Base-by-base conservation (phyloP, 129 eudicot species). In the Arctium minus region DNA sequence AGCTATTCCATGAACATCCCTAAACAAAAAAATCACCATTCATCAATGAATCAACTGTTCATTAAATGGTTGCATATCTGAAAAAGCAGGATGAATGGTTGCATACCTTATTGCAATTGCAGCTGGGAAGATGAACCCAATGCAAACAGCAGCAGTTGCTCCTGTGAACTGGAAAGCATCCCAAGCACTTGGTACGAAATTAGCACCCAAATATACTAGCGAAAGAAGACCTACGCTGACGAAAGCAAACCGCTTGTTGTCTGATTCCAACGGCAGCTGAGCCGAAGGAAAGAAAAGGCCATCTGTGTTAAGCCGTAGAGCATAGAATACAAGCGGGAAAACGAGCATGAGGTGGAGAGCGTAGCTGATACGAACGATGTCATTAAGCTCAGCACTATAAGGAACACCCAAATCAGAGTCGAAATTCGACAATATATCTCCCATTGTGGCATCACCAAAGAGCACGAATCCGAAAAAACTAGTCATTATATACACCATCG, bases 381-480 rank as follows among this genome's bases (percentile, higher is more conserved):
- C 93, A 70, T 93, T 96, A 50, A 96, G 91, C 68, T 90, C 72
- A 17, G 83, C 80, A 76, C 99, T 88, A 74, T 73, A 87, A n/a
- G 97, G 98, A 48, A 93, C 88, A 2, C 92, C 96, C 13, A 93
- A 93, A 87, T 92, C 90, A 3, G 92, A 86, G 87, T 92, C 93
- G 42, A 96, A 96, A 81, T 93, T 96, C 38, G 97, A 90, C 72
- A 96, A 88, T 67, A 96, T 92, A 56, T 96, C 99, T 56, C 94
- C 97, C 73, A 94, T 92, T 17, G 93, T 92, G 3, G 88, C 83
- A 82, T 93, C 96, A 15, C 99, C 98, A 50, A 96, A 96, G 15
- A 93, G 88, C 40, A 96, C 91, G 85, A 88, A 92, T 32, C 99
- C 99, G 40, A 96, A 96, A 77, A 96, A 80, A 82, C 99, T 91